Evolutionary conservation across 2,329 filamentous ascomycete species (phyloP), one percentile per base, ranked within the genome.

Genomic region (Elsinoe necatrix): DNA sequence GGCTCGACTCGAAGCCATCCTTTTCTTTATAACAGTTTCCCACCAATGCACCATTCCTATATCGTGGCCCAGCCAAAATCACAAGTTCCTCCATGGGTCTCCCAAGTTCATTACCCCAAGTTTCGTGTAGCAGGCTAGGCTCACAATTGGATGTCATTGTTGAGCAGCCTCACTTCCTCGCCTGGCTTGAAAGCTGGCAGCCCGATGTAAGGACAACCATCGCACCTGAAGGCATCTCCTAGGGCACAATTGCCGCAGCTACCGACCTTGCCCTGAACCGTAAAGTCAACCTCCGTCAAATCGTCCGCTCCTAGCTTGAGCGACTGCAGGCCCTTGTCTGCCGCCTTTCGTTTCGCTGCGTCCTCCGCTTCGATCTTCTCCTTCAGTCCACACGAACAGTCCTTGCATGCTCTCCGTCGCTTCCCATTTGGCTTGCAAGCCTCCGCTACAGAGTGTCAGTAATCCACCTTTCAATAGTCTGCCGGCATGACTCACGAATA

Each of bases 151-250:
- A 89, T 82, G 66, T 89, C 83, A 63, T 95, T 89, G 71, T 95
- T 92, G 66, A 95, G 69, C 59, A 98, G 77, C 67, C 84, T 80
- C 52, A 97, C 90, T 74, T 97, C 90, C 76, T 98, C 91, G 14
- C 93, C 93, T 2, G 90, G 90, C 77, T 96, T 95, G 78, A 98
- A 98, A 3, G 93, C 87, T 12, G 93, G 93, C 63, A 98, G 79
- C 3, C 91, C 91, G 65, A 95, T 87, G 68, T 93, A 95, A 1
- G 91, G 91, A 66, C 85, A 88, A 1, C 81, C 79, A 63, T 80
- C 77, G 62, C 79, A 81, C 18, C 79, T 69, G 66, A 79, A 80
- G 0, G 93, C 92, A 71, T 97, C 92, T 52, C 93, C 93, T 14
- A 98, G 78, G 25, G 90, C 86, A 72, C 93, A 97, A 73, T 92